Evolutionary conservation across 2,329 filamentous ascomycete genomes (phyloP), one percentile per base, ranked within the genome.

Genomic region (Xylaria polymorpha): DNA sequence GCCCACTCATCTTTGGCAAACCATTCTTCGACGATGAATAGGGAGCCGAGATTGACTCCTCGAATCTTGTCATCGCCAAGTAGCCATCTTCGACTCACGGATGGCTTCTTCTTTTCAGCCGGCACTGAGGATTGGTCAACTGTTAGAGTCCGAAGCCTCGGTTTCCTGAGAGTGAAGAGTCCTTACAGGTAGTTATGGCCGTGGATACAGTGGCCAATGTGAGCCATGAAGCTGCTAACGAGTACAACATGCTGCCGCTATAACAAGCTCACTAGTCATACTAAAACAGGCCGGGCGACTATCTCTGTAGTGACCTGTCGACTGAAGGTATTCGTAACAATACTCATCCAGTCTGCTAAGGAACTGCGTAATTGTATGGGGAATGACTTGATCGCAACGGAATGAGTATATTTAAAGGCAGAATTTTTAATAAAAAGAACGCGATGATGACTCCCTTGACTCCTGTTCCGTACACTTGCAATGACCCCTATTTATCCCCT

Each of bases 21-120:
- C 84, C 84, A 86, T 35, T 83, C 82, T 74, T 86, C 85, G 44
- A 85, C 74, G 61, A 86, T 77, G 72, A 86, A 86, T 35, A 82
- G 79, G 2, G 82, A 82, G 35, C 85, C 84, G n/a, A 86, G 78
- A 70, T 86, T 86, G 32, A 87, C 84, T 20, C 85, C 84, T 35
- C 76, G 74, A 51, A 76, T 59, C 68, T 75, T 75, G 55, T 72
- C 69, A 32, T 60, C 65, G 29, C 46, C 44, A 6, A 43, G 59
- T 22, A 67, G 35, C 65, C 65, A 67, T 60, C 53, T 44, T 46
- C 65, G 65, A 37, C 60, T 55, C 18, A 60, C 25, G 5, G 37
- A 50, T 35, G 22, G 29, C 18, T 46, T 29, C 9, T 22, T 18
- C 3, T 35, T 55, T 10, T 25, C 3, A 12, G 22, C 5, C 1